Conservation (phyloP, 768 basidiomycete species). For the Amanita pallidorosea region DNA sequence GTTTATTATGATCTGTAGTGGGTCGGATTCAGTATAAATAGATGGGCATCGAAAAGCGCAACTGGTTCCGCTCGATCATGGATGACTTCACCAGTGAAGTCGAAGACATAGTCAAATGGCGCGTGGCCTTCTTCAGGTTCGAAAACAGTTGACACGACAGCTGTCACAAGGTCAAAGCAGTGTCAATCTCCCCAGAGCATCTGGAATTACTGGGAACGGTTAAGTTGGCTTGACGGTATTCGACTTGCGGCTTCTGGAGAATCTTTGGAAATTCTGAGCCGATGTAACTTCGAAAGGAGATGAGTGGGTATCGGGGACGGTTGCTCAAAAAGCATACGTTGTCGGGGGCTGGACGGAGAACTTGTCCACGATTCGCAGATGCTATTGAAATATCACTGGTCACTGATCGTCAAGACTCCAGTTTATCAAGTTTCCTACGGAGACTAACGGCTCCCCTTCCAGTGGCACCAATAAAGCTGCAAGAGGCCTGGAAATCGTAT, state of each 20-base stretch:
- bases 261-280: slow-evolving; percentile 65
- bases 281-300: slow-evolving; percentile 45
- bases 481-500: slow-evolving; percentile 67
- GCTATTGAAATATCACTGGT: slow-evolving; percentile 24
- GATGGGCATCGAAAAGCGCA: slow-evolving; percentile 14
- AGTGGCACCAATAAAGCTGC: slow-evolving; percentile 57
- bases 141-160: slow-evolving; percentile 56
- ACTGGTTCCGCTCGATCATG: slow-evolving; percentile 71
- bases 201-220: slow-evolving; percentile 51
- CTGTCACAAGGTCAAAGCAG: slow-evolving; percentile 24
- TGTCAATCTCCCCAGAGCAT: slow-evolving; percentile 5
- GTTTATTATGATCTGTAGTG: slow-evolving; percentile 60
- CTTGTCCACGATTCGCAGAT: slow-evolving; percentile 65
- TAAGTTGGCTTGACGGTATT: slow-evolving; percentile 77
- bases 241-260: slow-evolving; percentile 56
- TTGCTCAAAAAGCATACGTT: slow-evolving; percentile 39
- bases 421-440: slow-evolving; percentile 32
- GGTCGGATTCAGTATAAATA: slow-evolving; percentile 1
- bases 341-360: slow-evolving; percentile 66
- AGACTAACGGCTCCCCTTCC: slow-evolving; percentile 59
- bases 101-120: slow-evolving; percentile 76
- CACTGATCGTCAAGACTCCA: slow-evolving; percentile 8
- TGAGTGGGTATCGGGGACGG: slow-evolving; percentile 4
- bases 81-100: slow-evolving; percentile 73
- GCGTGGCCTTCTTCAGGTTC: slow-evolving; percentile 59